phyloP scores from a whole-genome alignment of 2,329 filamentous ascomycete genomes.

The Incumbomyces delicatus region DNA sequence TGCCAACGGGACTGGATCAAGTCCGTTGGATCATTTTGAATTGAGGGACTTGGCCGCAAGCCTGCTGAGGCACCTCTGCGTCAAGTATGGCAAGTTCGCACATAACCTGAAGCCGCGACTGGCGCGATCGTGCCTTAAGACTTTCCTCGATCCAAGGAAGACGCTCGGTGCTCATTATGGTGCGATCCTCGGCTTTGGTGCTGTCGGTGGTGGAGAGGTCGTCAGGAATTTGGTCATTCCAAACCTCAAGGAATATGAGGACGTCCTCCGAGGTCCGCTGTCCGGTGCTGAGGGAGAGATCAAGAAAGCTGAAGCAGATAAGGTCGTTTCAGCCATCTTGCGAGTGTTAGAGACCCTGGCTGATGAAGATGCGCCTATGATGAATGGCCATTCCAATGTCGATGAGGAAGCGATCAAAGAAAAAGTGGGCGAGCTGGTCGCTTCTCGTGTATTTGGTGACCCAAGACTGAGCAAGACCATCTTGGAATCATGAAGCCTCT shows the following conservation, averaged over 20 bases:
- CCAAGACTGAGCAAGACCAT: constrained; percentile 32
- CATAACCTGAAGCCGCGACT: constrained; percentile 77
- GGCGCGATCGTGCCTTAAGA: constrained; percentile 84
- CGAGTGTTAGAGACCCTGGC: constrained; percentile 46
- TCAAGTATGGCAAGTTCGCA: constrained; percentile 71
- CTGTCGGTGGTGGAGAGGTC: constrained; percentile 61
- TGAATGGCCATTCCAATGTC: constrained; percentile 29
- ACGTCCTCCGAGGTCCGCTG: constrained; percentile 47
- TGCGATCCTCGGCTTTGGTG: constrained; percentile 67
- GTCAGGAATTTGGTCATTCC: constrained; percentile 56
- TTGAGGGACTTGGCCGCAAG: constrained; percentile 78
- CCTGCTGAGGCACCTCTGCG: constrained; percentile 67
- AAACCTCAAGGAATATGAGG: constrained; percentile 56
- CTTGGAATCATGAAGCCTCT: constrained; percentile 17
- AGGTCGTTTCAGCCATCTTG: constrained; percentile 49
- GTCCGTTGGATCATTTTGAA: constrained; percentile 56
- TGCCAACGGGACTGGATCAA: constrained; percentile 27
- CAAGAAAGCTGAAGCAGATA: constrained; percentile 50
- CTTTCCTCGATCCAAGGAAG: constrained; percentile 78
- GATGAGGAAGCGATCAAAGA: constrained; percentile 29
- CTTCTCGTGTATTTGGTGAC: constrained; percentile 32
- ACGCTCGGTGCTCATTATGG: constrained; percentile 81
- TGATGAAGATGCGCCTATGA: constrained; percentile 31
- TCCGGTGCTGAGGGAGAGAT: constrained; percentile 40
- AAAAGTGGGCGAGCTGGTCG: constrained; percentile 35